Evolutionary conservation across 2,329 filamentous ascomycete species (phyloP).

Genomic region (Cercospora janseana): DNA sequence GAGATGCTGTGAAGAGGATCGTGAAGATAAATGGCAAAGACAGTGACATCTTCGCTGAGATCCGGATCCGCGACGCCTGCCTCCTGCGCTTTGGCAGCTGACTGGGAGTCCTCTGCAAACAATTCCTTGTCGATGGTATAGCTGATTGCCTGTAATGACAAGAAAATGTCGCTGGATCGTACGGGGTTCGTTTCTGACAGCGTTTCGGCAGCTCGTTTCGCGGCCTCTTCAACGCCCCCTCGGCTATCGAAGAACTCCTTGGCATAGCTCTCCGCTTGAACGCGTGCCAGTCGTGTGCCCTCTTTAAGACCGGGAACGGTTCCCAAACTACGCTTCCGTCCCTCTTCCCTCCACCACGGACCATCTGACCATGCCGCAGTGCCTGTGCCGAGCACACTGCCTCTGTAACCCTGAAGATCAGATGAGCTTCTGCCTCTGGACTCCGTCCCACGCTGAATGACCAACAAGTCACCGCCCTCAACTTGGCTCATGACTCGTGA

Average conservation of each 20-base stretch:
- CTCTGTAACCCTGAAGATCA: constrained; percentile 55
- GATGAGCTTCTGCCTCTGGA: constrained; percentile 62
- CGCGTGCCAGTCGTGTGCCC: constrained; percentile 86
- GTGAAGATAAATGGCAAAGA: constrained; percentile 75
- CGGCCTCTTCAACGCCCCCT: constrained; percentile 78
- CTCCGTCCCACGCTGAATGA: constrained; percentile 90
- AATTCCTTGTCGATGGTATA: constrained; percentile 63
- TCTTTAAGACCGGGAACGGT: constrained; percentile 77
- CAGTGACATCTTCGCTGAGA: constrained; percentile 60
- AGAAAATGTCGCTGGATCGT: constrained; percentile 88
- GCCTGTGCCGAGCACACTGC: constrained; percentile 41
- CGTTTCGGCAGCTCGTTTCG: constrained; percentile 73
- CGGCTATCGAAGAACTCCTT: constrained; percentile 75
- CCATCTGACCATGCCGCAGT: constrained; percentile 82
- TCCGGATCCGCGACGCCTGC: constrained; percentile 35
- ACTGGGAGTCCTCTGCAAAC: constrained; percentile 57
- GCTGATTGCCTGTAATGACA: constrained; percentile 85
- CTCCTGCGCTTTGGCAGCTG: constrained; percentile 5
- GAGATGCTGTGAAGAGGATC: constrained; percentile 91
- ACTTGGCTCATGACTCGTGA: constrained; percentile 98
- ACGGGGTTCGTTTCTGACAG: constrained; percentile 84
- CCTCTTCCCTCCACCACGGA: constrained; percentile 82
- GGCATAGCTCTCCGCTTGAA: constrained; percentile 83
- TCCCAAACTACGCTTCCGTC: constrained; percentile 69
- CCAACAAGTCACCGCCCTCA: constrained; percentile 90